Percentiles rank a stretch among this genome's conserved stretches.
phyloP scores from a whole-genome alignment of 2,329 filamentous ascomycete species.

The Davidsoniella neocaledoniae region DNA sequence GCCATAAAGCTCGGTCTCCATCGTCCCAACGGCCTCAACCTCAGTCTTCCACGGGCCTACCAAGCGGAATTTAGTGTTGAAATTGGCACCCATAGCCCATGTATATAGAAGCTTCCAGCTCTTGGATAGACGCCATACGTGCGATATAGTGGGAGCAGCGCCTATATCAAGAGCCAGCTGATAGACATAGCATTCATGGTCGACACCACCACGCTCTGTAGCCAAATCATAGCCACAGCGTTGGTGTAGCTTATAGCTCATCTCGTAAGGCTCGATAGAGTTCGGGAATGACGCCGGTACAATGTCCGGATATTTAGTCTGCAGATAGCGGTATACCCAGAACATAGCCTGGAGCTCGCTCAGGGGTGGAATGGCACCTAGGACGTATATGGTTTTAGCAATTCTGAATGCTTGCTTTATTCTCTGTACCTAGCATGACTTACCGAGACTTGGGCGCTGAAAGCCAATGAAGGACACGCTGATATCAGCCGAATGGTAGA shows the following conservation, averaged over 20 bases:
- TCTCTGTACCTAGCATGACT: neutral
- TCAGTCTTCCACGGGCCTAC: constrained; percentile 28
- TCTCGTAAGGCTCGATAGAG: constrained; percentile 20
- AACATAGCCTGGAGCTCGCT: constrained; percentile 32
- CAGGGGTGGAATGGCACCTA: constrained; percentile 30
- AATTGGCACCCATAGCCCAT: constrained; percentile 32
- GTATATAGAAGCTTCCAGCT: constrained; percentile 20
- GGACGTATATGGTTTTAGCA: neutral
- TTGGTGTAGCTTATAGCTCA: constrained; percentile 25
- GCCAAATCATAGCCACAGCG: constrained; percentile 21
- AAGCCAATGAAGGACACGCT: constrained; percentile 31
- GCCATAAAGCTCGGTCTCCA: constrained; percentile 26
- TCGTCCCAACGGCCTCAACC: constrained; percentile 20
- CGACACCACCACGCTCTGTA: constrained; percentile 25
- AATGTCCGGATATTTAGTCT: constrained; percentile 16
- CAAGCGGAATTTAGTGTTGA: constrained; percentile 32
- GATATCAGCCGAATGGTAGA: constrained; percentile 28
- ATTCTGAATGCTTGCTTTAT: neutral
- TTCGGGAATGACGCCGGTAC: constrained; percentile 14
- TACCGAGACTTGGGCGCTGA: constrained; percentile 27
- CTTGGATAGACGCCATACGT: constrained; percentile 18
- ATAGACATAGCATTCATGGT: constrained; percentile 33
- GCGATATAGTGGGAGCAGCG: constrained; percentile 22
- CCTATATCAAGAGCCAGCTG: constrained; percentile 32
- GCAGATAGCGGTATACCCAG: constrained; percentile 27